Evolutionary conservation across 495 filamentous ascomycete species (phyloP).

Genomic region (Saxispiralis lemnorum): DNA sequence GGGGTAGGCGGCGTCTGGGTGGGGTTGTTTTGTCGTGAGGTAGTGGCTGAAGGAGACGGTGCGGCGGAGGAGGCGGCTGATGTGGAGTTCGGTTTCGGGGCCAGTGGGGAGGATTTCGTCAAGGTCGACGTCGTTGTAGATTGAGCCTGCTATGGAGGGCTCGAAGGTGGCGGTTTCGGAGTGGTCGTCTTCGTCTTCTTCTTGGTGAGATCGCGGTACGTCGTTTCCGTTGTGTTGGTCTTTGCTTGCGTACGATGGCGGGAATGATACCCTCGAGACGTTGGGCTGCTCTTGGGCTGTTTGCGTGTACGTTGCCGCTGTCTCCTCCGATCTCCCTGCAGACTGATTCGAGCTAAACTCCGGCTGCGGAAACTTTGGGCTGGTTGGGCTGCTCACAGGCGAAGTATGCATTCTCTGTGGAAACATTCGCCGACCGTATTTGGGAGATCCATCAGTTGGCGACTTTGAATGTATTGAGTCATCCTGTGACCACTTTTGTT

Average conservation of each 20-base stretch:
- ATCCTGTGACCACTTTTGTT: slow-evolving; percentile 23
- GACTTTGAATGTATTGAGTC: not conserved
- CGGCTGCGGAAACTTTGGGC: slow-evolving; percentile 1
- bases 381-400: slow-evolving; percentile 8
- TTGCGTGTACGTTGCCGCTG: not conserved
- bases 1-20: slow-evolving; percentile 45
- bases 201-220: not conserved
- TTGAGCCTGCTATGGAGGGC: slow-evolving; percentile 21
- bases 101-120: slow-evolving; percentile 17
- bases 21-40: slow-evolving; percentile 20
- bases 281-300: too few relatives aligned
- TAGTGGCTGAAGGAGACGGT: slow-evolving; percentile 32
- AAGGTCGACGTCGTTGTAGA: slow-evolving; percentile 20
- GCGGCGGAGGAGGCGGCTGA: slow-evolving; percentile 18
- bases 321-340: too few relatives aligned
- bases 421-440: slow-evolving; percentile 2
- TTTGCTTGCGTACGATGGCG: not conserved
- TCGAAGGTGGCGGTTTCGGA: slow-evolving; percentile 10
- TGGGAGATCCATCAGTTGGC: not conserved
- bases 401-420: slow-evolving; percentile 1
- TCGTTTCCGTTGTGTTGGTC: not conserved
- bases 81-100: slow-evolving; percentile 13
- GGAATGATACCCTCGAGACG: too few relatives aligned
- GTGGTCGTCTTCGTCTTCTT: not conserved
- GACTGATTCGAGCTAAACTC: too few relatives aligned